Percentiles rank a stretch among this genome's conserved stretches.
phyloP scores from a whole-genome alignment of 768 basidiomycete genomes.

The Pisolithus microcarpus region DNA sequence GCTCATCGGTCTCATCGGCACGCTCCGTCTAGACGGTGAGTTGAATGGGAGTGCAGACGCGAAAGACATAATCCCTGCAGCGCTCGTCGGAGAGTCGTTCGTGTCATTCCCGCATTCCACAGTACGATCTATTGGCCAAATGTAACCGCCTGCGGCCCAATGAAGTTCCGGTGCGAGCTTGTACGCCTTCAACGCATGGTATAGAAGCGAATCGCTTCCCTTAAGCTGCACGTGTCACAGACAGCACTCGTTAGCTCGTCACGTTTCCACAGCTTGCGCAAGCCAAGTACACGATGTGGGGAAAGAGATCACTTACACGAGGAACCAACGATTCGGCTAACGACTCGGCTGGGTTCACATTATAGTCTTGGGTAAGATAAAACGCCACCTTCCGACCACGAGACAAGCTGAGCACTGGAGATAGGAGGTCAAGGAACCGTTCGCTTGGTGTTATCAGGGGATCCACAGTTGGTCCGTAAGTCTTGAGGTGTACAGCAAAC shows the following conservation, averaged over 20 bases:
- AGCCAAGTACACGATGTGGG: background rate
- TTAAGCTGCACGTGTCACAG: conserved; percentile 45
- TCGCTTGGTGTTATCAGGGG: conserved; percentile 70
- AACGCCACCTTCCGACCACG: conserved; percentile 70
- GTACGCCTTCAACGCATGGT: conserved; percentile 70
- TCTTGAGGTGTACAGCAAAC: conserved; percentile 64
- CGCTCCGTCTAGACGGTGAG: conserved; percentile 16
- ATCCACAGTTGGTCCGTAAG: conserved; percentile 56
- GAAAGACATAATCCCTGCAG: conserved; percentile 16
- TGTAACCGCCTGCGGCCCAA: conserved; percentile 77
- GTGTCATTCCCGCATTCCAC: conserved; percentile 55
- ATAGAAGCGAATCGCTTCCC: conserved; percentile 68
- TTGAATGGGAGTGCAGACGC: conserved; percentile 4
- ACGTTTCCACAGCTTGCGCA: background rate
- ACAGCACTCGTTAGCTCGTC: background rate
- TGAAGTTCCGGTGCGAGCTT: conserved; percentile 69
- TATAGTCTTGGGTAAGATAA: conserved; percentile 62
- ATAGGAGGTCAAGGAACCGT: conserved; percentile 61
- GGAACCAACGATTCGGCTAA: conserved; percentile 68
- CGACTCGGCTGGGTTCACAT: conserved; percentile 59
- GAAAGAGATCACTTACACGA: conserved; percentile 39
- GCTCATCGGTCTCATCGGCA: conserved; percentile 41
- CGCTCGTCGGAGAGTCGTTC: conserved; percentile 17
- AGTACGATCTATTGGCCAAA: conserved; percentile 69
- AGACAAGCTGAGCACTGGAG: conserved; percentile 64